Evolutionary conservation across 176 grass and related monocot genomes (phyloP).

Genomic region (Aegilops bicornis): DNA sequence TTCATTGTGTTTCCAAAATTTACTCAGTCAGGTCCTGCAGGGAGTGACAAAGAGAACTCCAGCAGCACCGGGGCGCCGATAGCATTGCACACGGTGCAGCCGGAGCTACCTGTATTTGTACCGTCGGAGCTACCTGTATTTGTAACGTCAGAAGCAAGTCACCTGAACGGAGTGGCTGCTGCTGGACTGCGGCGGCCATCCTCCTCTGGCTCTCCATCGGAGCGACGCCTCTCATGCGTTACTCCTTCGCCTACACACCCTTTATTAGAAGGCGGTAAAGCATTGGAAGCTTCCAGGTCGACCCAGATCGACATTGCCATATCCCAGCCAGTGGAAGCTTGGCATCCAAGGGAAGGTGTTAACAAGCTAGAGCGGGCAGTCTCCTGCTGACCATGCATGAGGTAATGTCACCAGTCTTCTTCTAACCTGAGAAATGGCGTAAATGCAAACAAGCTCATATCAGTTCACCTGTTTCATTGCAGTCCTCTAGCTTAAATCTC

Average conservation of each 20-base stretch:
- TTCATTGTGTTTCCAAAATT: conserved; percentile 49
- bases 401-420: conserved; percentile 10
- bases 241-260: conserved; percentile 47
- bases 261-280: conserved; percentile 2
- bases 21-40: conserved; percentile 75
- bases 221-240: conserved; percentile 38
- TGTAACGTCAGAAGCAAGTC: conserved; percentile 26
- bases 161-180: conserved; percentile 39
- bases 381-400: conserved; percentile 32
- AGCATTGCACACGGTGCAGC: conserved; percentile 30
- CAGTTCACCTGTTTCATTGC: neutral
- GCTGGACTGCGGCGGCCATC: conserved; percentile 11
- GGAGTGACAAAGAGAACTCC: conserved; percentile 41
- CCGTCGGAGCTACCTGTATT: neutral
- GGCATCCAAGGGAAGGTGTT: conserved; percentile 12
- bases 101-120: conserved; percentile 34
- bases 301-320: neutral
- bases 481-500: neutral
- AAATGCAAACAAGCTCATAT: neutral
- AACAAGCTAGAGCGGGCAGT: conserved; percentile 14
- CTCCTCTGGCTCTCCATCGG: conserved; percentile 31
- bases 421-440: neutral
- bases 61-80: conserved; percentile 25
- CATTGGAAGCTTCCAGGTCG: conserved; percentile 21
- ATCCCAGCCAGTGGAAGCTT: neutral